phyloP scores from a whole-genome alignment of 2,329 filamentous ascomycete genomes.

The Trichoderma koningii region DNA sequence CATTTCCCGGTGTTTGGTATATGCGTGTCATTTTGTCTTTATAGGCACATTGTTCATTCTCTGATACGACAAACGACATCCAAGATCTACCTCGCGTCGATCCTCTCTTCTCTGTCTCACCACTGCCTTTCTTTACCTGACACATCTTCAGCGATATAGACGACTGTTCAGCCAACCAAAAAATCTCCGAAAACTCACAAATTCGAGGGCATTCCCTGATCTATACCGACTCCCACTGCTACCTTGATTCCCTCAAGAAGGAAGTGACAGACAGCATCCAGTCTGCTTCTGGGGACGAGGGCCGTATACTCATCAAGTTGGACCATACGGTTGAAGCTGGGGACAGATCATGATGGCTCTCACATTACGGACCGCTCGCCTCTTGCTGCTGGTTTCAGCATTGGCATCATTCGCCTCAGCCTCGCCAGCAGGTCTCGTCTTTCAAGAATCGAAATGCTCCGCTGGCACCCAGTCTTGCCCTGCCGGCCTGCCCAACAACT shows the following conservation, averaged over 20 bases:
- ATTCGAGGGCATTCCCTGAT: no score
- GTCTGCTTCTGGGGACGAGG: not conserved
- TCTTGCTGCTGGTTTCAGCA: constrained; percentile 28
- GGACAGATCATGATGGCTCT: constrained; percentile 4
- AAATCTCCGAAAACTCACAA: no score
- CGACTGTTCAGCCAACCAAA: constrained; percentile 2
- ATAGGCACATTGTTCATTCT: constrained; percentile 12
- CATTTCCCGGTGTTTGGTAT: constrained; percentile 2
- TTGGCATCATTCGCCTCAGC: constrained; percentile 26
- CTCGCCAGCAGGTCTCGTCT: constrained; percentile 36
- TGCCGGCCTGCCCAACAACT: constrained; percentile 59
- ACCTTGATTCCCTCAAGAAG: not conserved
- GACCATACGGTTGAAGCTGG: not conserved
- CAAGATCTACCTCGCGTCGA: not conserved
- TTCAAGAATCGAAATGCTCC: constrained; percentile 55
- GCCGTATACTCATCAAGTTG: not conserved
- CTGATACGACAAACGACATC: constrained; percentile 12
- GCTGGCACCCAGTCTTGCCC: constrained; percentile 56
- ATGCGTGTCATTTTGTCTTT: constrained; percentile 20
- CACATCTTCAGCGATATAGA: not conserved
- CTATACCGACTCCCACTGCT: not conserved
- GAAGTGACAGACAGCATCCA: not conserved
- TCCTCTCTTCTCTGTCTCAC: constrained; percentile 7
- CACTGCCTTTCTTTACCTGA: not conserved
- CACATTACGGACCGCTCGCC: constrained; percentile 13